Percentiles rank a stretch among this genome's conserved stretches.
These are phyloP conservation scores for Tetrapisispora arboricola DNA, from an alignment of 805 yeast genomes.

Conservation along the genomic window DNA sequence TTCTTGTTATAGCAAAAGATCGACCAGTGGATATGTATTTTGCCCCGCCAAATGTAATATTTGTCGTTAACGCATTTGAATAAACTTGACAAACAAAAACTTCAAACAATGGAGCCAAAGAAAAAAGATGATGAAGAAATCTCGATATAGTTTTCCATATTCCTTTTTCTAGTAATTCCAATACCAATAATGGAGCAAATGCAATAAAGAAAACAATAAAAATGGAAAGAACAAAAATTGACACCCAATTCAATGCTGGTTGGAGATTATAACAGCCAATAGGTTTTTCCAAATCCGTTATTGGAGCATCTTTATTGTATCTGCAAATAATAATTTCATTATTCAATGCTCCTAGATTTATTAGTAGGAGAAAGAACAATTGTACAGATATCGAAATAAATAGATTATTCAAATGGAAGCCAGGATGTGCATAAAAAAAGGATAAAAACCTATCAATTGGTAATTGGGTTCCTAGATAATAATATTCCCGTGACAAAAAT, in stretches of 20 bases:
- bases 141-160: constrained; percentile 61
- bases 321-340: constrained; percentile 63
- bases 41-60: constrained; percentile 86
- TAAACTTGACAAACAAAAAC: constrained; percentile 93
- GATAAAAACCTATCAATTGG: constrained; percentile 86
- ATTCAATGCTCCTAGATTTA: constrained; percentile 69
- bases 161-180: constrained; percentile 83
- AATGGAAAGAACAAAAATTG: constrained; percentile 77
- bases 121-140: constrained; percentile 62
- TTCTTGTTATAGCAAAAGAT: constrained; percentile 82
- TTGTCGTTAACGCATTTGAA: constrained; percentile 64
- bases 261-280: constrained; percentile 75
- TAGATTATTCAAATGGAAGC: constrained; percentile 85
- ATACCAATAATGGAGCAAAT: constrained; percentile 77
- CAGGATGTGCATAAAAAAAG: constrained; percentile 94
- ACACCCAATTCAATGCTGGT: constrained; percentile 87
- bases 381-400: constrained; percentile 84
- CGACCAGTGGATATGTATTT: constrained; percentile 86
- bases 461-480: constrained; percentile 77
- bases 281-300: constrained; percentile 65
- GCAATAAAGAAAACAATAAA: constrained; percentile 90
- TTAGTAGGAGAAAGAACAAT: constrained; percentile 67
- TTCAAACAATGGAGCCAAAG: constrained; percentile 85
- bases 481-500: constrained; percentile 82
- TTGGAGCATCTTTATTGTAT: constrained; percentile 56